Evolutionary conservation across 1,284 basidiomycete genomes (phyloP).

Genomic region (Grifola frondosa): DNA sequence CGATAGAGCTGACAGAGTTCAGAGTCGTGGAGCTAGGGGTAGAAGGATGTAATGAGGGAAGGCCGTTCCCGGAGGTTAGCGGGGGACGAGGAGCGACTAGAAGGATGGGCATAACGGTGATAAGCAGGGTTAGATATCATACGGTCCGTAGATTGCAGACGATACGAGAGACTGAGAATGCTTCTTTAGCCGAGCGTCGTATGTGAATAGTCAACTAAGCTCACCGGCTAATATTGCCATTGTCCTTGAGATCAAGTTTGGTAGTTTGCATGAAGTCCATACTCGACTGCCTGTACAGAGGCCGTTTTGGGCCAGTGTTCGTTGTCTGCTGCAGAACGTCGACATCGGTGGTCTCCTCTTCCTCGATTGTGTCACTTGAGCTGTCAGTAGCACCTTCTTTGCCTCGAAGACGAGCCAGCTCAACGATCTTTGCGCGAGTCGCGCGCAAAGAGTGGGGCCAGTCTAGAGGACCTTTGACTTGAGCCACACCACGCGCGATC

Average conservation of each 20-base stretch:
- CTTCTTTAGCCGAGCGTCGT: conserved; percentile 13
- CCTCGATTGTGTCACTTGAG: conserved; percentile 37
- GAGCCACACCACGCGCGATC: conserved; percentile 69
- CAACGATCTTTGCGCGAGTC: conserved; percentile 76
- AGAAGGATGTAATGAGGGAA: conserved; percentile 49
- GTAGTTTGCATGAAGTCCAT: conserved; percentile 74
- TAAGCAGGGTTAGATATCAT: conserved; percentile 49
- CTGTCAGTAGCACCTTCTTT: conserved; percentile 47
- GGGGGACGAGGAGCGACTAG: conserved; percentile 29
- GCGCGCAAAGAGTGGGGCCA: conserved; percentile 80
- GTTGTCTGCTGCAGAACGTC: conserved; percentile 43
- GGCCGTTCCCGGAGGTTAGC: conserved; percentile 29
- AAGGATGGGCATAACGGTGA: conserved; percentile 58
- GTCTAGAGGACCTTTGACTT: conserved; percentile 68
- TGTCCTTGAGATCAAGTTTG: conserved; percentile 47
- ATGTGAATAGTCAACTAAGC: conserved; percentile 25
- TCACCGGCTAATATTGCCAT: conserved; percentile 61
- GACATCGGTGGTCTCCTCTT: conserved; percentile 35
- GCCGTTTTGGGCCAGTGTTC: conserved; percentile 47
- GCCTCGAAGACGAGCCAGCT: conserved; percentile 62
- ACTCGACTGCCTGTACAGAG: conserved; percentile 75
- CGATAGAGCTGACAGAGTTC: conserved; percentile 52
- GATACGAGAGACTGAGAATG: conserved; percentile 56
- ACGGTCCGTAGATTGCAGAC: conserved; percentile 66
- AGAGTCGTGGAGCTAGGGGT: conserved; percentile 69